Conservation (phyloP, 2,329 filamentous ascomycete species). For the Fusarium burgessii region DNA sequence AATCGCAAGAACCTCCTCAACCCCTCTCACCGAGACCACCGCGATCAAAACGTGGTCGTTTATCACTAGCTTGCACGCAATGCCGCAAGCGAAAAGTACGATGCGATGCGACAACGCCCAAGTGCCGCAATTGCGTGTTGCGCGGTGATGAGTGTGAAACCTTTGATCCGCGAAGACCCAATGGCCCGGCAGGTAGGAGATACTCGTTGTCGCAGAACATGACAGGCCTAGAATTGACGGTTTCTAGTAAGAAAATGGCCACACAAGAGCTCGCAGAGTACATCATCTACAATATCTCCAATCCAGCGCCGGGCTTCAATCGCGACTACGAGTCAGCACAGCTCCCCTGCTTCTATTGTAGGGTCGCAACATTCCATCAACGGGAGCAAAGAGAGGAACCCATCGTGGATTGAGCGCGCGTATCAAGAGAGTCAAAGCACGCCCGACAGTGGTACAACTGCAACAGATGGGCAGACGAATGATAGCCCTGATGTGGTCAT, state of each 20-base stretch:
- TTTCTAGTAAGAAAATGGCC: slow-evolving; percentile 35
- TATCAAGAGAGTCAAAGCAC: slow-evolving; percentile 31
- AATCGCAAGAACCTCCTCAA: slow-evolving; percentile 9
- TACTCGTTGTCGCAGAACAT: too few relatives aligned
- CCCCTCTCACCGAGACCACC: slow-evolving; percentile 21
- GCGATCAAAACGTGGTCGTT: slow-evolving; percentile 25
- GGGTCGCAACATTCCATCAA: slow-evolving; percentile 20
- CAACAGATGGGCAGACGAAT: slow-evolving; percentile 17
- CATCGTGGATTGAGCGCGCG: slow-evolving; percentile 40
- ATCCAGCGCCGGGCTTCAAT: slow-evolving; percentile 26
- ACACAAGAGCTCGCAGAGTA: slow-evolving; percentile 21
- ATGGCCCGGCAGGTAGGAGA: slow-evolving; percentile 23
- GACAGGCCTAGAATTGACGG: too few relatives aligned
- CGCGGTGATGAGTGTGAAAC: slow-evolving; percentile 38
- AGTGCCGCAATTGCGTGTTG: slow-evolving; percentile 41
- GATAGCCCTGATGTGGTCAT: slow-evolving; percentile 39
- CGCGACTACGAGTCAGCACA: slow-evolving; percentile 30
- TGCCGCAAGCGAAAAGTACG: slow-evolving; percentile 42
- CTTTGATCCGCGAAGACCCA: slow-evolving; percentile 37
- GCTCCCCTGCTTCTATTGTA: slow-evolving; percentile 34
- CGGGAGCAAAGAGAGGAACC: slow-evolving; percentile 22
- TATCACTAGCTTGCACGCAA: slow-evolving; percentile 36
- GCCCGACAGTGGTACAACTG: slow-evolving; percentile 19
- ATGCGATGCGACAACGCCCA: slow-evolving; percentile 41
- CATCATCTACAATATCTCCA: background rate